These are phyloP conservation scores for Globisporangium apiculatum DNA, from an alignment of 352 stramenopile species.

Conservation along the genomic window DNA sequence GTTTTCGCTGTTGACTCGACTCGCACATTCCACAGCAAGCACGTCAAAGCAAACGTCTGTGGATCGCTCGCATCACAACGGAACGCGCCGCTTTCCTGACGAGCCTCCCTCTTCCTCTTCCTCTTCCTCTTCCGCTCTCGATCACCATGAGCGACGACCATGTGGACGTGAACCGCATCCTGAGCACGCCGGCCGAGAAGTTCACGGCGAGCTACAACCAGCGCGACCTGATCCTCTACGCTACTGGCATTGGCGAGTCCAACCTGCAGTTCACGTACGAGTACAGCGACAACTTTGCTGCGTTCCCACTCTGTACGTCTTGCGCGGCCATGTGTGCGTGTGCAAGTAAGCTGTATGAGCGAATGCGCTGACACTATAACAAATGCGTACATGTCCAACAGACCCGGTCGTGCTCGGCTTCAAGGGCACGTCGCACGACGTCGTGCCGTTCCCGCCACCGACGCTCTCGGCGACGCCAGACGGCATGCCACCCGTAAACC, in stretches of 20 bases:
- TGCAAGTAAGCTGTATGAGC: not conserved
- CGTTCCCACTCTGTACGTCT: conserved; percentile 72
- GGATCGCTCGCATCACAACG: not conserved
- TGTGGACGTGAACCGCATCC: conserved; percentile 58
- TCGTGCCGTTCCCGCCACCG: conserved; percentile 83
- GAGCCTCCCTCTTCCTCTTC: not conserved
- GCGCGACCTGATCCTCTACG: conserved; percentile 87
- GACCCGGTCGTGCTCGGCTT: conserved; percentile 83
- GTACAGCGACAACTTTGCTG: conserved; percentile 73
- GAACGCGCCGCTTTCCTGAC: not conserved
- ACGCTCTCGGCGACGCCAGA: conserved; percentile 47
- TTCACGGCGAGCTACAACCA: conserved; percentile 81
- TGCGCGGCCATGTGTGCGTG: not conserved
- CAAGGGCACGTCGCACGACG: conserved; percentile 82
- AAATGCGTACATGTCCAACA: conserved; percentile 5
- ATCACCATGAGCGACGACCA: conserved; percentile 27
- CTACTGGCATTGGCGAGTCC: conserved; percentile 81
- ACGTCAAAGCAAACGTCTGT: too few relatives aligned
- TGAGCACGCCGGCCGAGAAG: conserved; percentile 32
- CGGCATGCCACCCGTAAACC: conserved; percentile 71
- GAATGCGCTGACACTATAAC: not conserved
- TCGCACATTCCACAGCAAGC: too few relatives aligned
- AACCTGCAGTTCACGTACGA: conserved; percentile 88
- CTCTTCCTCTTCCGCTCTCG: too few relatives aligned
- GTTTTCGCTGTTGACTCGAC: too few relatives aligned